phyloP scores from a whole-genome alignment of 495 filamentous ascomycete species.

The Pyrenula massariospora region DNA sequence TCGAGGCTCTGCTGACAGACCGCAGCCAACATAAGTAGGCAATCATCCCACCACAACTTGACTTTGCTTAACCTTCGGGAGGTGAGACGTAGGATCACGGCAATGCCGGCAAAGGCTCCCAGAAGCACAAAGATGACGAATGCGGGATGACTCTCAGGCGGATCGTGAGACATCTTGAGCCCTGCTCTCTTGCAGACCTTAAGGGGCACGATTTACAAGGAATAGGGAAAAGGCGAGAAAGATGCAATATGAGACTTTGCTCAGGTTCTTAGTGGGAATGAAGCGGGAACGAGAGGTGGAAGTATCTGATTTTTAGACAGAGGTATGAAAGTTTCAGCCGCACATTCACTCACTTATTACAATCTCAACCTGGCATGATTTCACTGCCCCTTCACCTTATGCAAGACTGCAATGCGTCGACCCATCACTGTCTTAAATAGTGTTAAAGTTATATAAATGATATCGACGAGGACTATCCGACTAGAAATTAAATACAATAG shows the following conservation, averaged over 20 bases:
- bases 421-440: neutral
- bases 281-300: neutral
- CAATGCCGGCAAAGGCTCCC: neutral
- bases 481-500: neutral
- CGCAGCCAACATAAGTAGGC: constrained; percentile 25
- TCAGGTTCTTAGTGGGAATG: neutral
- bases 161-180: neutral
- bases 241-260: neutral
- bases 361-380: neutral
- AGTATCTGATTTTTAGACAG: neutral
- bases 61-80: constrained; percentile 5
- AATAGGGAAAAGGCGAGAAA: neutral
- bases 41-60: constrained; percentile 28
- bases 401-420: neutral
- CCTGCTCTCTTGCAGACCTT: neutral
- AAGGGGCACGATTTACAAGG: neutral
- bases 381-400: neutral
- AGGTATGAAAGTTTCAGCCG: neutral
- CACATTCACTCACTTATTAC: neutral
- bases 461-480: neutral
- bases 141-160: neutral
- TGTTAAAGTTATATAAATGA: neutral
- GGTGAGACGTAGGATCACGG: neutral
- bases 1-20: constrained; percentile 9
- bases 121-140: neutral